Base-by-base conservation (phyloP, 257 asterid genomes). In the Salvia hispanica region DNA sequence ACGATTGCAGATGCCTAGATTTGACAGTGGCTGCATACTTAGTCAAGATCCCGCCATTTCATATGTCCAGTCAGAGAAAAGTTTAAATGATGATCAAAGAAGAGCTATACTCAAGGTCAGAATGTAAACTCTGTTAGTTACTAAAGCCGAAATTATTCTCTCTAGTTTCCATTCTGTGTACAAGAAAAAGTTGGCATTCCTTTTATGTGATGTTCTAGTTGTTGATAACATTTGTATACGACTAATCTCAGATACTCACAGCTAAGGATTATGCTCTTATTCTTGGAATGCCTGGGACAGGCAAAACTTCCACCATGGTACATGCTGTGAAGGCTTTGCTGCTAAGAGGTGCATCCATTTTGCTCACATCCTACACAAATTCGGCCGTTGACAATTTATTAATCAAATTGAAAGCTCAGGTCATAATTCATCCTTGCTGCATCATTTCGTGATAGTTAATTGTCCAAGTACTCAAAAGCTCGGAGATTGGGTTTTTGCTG, bases 211-310 rank as follows among this genome's bases (percentile, higher is more conserved):
- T 21, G 51, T 57, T 58, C 70, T 64, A 48, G 67, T 62, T 76
- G 79, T 67, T 76, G 70, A 77, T 64, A 62, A 55, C 51, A 52
- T 14, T 65, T 52, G 34, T 62, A 21, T 18, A 62, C 66, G 6
- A 65, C 66, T 45, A 15, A 48, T 62, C 70, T 53, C 96, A 93
- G 97, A 90, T 93, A 78, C 97, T 93, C 73, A 80, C 92, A 10
- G 87, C 97, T 68, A 88, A 85, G 82, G 95, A 93, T 83, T 93
- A 93, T 64, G 82, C 89, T 67, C 96, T 93, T 61, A 87, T 90
- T 83, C 88, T 93, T 39, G 99, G 99, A 69, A 90, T 93, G 99
- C 99, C 99, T 74, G 99, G 97, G 63, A 93, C 99, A 12, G 97
- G 99, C 72, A 93, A 93, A 86, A 93, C 99, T 68, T 85, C 96